These are phyloP conservation scores for Theileria equi DNA, from an alignment of 169 alveolate species.

Conservation along the genomic window DNA sequence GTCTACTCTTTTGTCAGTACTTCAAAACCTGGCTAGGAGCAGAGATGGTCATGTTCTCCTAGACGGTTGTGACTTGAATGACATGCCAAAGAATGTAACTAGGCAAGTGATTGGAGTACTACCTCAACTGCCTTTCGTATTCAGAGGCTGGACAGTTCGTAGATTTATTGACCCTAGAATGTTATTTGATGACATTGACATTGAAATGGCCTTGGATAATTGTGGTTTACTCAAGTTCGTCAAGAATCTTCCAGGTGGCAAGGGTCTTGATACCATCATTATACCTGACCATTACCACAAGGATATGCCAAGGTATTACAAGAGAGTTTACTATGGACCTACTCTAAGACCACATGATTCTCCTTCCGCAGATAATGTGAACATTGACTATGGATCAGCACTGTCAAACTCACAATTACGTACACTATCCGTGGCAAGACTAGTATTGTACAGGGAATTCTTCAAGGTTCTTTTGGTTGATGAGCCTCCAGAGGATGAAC, in stretches of 20 bases:
- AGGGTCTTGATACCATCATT: constrained; percentile 28
- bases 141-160: constrained; percentile 62
- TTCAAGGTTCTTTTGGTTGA: constrained; percentile 76
- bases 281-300: constrained; percentile 5
- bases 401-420: constrained; percentile 63
- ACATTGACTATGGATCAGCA: background rate
- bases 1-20: constrained; percentile 38
- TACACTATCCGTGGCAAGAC: constrained; percentile 70
- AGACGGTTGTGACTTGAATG: constrained; percentile 54
- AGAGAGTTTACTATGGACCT: too few species aligned
- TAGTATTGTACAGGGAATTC: constrained; percentile 65
- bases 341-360: background rate
- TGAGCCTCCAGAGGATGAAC: constrained; percentile 76
- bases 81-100: constrained; percentile 22
- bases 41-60: constrained; percentile 52
- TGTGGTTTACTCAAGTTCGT: constrained; percentile 50
- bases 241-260: constrained; percentile 16
- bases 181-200: constrained; percentile 42
- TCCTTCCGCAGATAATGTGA: background rate
- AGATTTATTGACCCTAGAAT: constrained; percentile 58
- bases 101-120: constrained; percentile 49
- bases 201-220: constrained; percentile 30
- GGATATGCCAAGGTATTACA: constrained; percentile 15
- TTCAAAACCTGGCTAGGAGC: constrained; percentile 14
- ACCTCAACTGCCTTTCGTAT: constrained; percentile 55